Evolutionary conservation across 228 moss, liverwort and hornwort species (phyloP).

Genomic region (Sphagnum magellanicum): DNA sequence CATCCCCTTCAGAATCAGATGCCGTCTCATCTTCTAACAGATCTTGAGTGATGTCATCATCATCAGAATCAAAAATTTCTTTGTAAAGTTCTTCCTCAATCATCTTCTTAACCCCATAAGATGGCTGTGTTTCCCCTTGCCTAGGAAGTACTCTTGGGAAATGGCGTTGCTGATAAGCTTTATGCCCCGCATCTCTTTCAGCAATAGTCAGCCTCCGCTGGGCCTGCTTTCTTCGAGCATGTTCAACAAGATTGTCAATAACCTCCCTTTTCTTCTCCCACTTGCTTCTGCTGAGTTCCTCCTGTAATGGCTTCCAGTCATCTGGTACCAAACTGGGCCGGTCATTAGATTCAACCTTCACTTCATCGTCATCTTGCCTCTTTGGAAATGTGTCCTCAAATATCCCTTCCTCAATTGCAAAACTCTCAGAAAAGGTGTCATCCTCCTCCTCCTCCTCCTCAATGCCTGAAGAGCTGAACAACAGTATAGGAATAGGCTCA

Average conservation of each 20-base stretch:
- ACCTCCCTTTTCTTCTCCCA: slow-evolving; percentile 46
- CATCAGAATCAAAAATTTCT: slow-evolving; percentile 26
- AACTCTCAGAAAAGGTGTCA: background rate
- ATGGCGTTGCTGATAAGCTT: slow-evolving; percentile 29
- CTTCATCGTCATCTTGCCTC: slow-evolving; percentile 4
- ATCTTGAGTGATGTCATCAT: slow-evolving; percentile 24
- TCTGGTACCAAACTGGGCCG: slow-evolving; percentile 27
- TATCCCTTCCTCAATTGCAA: slow-evolving; percentile 29
- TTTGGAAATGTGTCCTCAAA: slow-evolving; percentile 38
- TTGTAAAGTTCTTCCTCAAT: background rate
- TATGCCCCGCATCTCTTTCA: slow-evolving; percentile 34
- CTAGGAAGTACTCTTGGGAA: slow-evolving; percentile 42
- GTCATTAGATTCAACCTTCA: slow-evolving; percentile 5
- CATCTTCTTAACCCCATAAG: background rate
- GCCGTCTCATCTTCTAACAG: slow-evolving; percentile 1
- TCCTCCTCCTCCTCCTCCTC: too few relatives aligned
- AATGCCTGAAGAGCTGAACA: too few relatives aligned
- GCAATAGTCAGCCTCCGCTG: slow-evolving; percentile 34
- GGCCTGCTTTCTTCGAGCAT: slow-evolving; percentile 35
- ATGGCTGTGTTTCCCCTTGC: background rate
- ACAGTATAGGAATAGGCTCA: too few relatives aligned
- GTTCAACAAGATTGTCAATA: slow-evolving; percentile 34
- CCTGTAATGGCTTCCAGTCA: slow-evolving; percentile 40
- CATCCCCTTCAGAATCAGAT: slow-evolving; percentile 19
- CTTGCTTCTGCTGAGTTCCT: slow-evolving; percentile 43